Evolutionary conservation across 2,329 filamentous ascomycete genomes (phyloP), one percentile per base, ranked within the genome.

Genomic region (Hirsutella thompsonii): DNA sequence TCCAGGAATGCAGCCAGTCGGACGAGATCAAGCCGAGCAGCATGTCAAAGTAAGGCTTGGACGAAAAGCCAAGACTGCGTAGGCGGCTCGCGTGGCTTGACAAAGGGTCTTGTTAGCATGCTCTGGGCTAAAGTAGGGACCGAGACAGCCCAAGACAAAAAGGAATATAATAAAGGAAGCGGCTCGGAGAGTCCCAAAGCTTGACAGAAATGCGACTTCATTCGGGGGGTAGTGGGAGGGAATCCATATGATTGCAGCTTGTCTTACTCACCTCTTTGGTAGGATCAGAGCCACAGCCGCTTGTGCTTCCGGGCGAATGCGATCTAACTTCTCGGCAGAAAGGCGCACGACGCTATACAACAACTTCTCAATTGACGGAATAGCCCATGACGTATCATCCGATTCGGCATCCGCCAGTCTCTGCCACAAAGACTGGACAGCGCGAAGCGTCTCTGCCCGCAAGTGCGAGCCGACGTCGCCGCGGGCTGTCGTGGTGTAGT

Each of bases 401-500:
- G 34, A 41, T n/a, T 21, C 16, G 16, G 43, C 32, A 8, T 47
- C 42, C 1, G 43, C 45, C 32, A 63, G 62, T 6, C 55, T 57
- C 28, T 54, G 55, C 62, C 72, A 77, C 2, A 87, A 67, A 2
- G 76, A 77, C 44, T 75, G 75, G 1, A 90, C 75, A 14, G 85
- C 89, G 56, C 81, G 72, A 11, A 95, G 71, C 20, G 86, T 89
- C 57, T 89, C 82, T 5, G 90, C 66, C 3, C 92, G 75, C 4
- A 94, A 83, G 40, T 89, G 75, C 0, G 89, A 94, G 5, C 92
- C 92, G 38, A 96, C 74, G 54, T 98, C 92, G 14, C 92, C 92
- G 42, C 88, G 72, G 13, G 89, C 81, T 49, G 86, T 90, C 3
- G 86, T 89, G 0, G 86, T 94, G 54, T 96, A 96, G 56, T 98